These are phyloP conservation scores for Umbelopsis sp. DNA, from an alignment of 371 early-diverging fungal species.

Conservation along the genomic window DNA sequence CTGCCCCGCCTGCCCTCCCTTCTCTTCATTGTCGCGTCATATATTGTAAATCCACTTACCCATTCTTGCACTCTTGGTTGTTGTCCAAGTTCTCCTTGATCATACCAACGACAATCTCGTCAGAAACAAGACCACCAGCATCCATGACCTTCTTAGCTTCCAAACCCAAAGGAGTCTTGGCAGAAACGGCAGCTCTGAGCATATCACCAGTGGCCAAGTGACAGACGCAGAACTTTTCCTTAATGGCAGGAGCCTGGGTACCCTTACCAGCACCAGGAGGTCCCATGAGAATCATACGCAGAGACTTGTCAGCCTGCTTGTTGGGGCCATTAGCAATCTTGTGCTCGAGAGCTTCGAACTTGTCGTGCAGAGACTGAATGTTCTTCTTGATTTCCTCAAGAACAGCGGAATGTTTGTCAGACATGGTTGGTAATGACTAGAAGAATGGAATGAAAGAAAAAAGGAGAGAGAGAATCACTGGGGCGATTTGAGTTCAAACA, in stretches of 20 bases:
- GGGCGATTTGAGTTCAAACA: not conserved
- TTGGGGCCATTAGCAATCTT: constrained; percentile 48
- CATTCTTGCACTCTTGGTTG: constrained; percentile 92
- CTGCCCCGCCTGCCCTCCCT: not conserved
- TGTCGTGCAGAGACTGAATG: constrained; percentile 51
- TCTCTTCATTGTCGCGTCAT: not conserved
- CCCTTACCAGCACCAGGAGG: constrained; percentile 99
- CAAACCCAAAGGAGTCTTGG: constrained; percentile 90
- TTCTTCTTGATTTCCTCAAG: constrained; percentile 62
- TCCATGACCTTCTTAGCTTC: constrained; percentile 98
- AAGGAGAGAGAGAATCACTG: not conserved
- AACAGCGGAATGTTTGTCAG: constrained; percentile 49
- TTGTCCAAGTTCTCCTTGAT: constrained; percentile 93
- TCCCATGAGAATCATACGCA: constrained; percentile 97
- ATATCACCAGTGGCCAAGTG: constrained; percentile 99
- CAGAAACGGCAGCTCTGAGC: constrained; percentile 95
- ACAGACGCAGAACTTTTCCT: constrained; percentile 92
- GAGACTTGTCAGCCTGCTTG: constrained; percentile 23
- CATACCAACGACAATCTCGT: constrained; percentile 98
- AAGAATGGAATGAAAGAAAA: constrained; percentile 7
- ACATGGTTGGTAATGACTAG: constrained; percentile 27
- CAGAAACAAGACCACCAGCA: constrained; percentile 96
- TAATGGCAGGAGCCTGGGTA: constrained; percentile 95
- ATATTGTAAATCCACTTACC: constrained; percentile 46
- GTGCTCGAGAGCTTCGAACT: constrained; percentile 54